These are phyloP conservation scores for Candida maltosa DNA, from an alignment of 805 yeast genomes.

Conservation along the genomic window DNA sequence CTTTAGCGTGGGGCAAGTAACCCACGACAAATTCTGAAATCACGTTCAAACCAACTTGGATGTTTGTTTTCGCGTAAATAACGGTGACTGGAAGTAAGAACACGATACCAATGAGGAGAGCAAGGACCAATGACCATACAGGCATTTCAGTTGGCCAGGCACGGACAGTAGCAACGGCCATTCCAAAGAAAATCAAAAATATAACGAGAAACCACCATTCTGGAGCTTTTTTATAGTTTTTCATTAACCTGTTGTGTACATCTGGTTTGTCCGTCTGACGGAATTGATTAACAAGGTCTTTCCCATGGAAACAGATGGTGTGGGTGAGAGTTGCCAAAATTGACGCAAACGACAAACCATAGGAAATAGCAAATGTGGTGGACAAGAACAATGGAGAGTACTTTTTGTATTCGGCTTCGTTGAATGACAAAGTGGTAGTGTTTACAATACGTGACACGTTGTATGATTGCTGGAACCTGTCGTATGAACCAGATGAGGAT, in stretches of 20 bases:
- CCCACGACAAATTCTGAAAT: slow-evolving; percentile 42
- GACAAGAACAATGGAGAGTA: slow-evolving; percentile 67
- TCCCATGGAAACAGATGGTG: slow-evolving; percentile 54
- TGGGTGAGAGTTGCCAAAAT: slow-evolving; percentile 60
- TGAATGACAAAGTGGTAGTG: slow-evolving; percentile 35
- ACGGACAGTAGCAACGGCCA: slow-evolving; percentile 35
- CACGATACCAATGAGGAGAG: slow-evolving; percentile 34
- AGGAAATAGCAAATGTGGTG: slow-evolving; percentile 55
- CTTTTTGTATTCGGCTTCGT: slow-evolving; percentile 43
- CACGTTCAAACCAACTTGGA: slow-evolving; percentile 39
- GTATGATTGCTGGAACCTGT: slow-evolving; percentile 48
- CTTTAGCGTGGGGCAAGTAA: slow-evolving; percentile 44
- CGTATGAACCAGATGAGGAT: slow-evolving; percentile 42
- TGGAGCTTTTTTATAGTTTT: slow-evolving; percentile 34
- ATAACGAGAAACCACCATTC: slow-evolving; percentile 42
- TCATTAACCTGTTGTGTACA: slow-evolving; percentile 57
- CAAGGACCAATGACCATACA: slow-evolving; percentile 37
- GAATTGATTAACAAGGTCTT: slow-evolving; percentile 39
- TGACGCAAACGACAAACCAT: slow-evolving; percentile 59
- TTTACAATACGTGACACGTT: slow-evolving; percentile 49
- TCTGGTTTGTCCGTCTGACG: slow-evolving; percentile 14
- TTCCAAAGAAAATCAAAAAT: slow-evolving; percentile 26
- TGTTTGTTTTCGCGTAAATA: slow-evolving; percentile 18
- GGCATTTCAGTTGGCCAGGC: slow-evolving; percentile 43
- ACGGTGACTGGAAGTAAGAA: slow-evolving; percentile 42